Base-by-base conservation (phyloP, 495 filamentous ascomycete genomes). In the Paragyromitra xinjiangensis region DNA sequence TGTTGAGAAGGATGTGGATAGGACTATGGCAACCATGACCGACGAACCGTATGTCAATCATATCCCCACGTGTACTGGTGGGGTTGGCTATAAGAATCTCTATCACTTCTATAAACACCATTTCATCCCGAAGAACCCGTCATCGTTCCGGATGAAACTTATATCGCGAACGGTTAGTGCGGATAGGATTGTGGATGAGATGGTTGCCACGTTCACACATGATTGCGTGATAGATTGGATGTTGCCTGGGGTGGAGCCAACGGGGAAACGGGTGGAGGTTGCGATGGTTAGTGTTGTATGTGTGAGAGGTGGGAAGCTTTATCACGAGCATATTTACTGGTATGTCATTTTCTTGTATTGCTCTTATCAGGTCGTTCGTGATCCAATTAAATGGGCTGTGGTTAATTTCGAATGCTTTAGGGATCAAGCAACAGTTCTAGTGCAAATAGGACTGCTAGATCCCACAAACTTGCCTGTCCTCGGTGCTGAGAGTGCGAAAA, bases 241-340 rank as follows among this genome's bases (percentile, higher is more conserved):
- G 79, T 84, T 95, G 0, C 94, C 94, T 0, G 92, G 91, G 0
- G 86, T 97, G 0, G 89, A 91, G 0, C 87, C 93, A 3, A 97
- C 93, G 0, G 84, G 88, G 55, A 88, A 86, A 64, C 84, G 86
- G 42, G 88, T 95, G 2, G 89, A 92, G 68, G 85, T 97, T 14
- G 89, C 92, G 0, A 84, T 96, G 22, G 91, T 93, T 3, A 90
- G 87, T 75, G 90, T 96, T 11, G 91, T 95, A 37, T 90, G 90
- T 71, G 84, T 95, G 63, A 86, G 93, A 14, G 92, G 88, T 2
- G 91, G 91, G 4, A 89, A 89, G 63, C 85, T 97, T 3, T 94
- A 90, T 81, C 90, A 92, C 65, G 94, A 97, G 83, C 91, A 95
- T 78, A 90, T 94, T 19, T 91, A 92, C 77, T 97, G 93, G 93